phyloP scores from a whole-genome alignment of 2,329 filamentous ascomycete species.

The Didymosphaeria variabile region DNA sequence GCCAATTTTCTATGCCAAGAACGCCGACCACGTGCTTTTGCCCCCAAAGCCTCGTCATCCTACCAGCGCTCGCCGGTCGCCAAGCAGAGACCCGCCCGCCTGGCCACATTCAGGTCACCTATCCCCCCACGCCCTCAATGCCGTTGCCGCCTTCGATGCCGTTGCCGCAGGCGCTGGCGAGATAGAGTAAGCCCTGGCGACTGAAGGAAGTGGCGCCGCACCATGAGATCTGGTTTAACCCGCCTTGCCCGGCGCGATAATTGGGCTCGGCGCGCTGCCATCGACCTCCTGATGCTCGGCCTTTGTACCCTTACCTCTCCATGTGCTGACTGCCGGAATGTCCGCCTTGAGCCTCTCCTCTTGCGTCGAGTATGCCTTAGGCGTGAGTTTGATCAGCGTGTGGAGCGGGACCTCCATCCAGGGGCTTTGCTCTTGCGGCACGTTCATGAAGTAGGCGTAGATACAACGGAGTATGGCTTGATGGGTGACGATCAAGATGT shows the following conservation, averaged over 20 bases:
- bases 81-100: neutral
- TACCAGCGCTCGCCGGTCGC: neutral
- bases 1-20: constrained; percentile 1
- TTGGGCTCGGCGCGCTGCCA: constrained; percentile 23
- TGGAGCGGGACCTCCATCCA: constrained; percentile 99
- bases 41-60: neutral
- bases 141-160: neutral
- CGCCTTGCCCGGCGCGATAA: constrained; percentile 3
- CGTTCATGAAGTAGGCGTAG: constrained; percentile 99
- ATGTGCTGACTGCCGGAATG: constrained; percentile 95
- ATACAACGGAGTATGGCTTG: constrained; percentile 97
- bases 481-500: constrained; percentile 97
- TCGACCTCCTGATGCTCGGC: constrained; percentile 77
- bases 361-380: constrained; percentile 90
- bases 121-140: neutral
- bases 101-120: constrained; percentile 4
- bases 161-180: constrained; percentile 11
- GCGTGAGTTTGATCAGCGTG: constrained; percentile 95
- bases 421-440: constrained; percentile 87
- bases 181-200: constrained; percentile 8
- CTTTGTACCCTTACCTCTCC: constrained; percentile 90
- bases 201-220: constrained; percentile 3
- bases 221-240: constrained; percentile 1
- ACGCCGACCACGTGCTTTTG: constrained; percentile 3
- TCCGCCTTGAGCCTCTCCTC: constrained; percentile 88